These are phyloP conservation scores for Hanseniaspora lachancei DNA, from an alignment of 805 yeast genomes.

Conservation along the genomic window DNA sequence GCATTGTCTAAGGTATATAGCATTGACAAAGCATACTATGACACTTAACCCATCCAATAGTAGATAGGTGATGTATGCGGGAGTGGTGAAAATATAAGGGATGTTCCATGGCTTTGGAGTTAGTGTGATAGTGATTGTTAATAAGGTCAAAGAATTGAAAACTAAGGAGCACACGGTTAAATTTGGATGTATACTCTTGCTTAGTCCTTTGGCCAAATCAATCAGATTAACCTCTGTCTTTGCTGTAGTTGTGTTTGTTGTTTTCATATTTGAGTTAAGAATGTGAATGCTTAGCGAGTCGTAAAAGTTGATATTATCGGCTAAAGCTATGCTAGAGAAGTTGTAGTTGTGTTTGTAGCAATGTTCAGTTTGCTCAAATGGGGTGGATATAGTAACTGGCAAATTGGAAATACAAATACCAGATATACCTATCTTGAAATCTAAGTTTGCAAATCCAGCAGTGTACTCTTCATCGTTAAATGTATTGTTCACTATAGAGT, in stretches of 20 bases:
- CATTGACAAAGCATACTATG: background rate
- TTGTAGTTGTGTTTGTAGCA: conserved; percentile 23
- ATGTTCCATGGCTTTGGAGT: conserved; percentile 1
- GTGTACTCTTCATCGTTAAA: conserved; percentile 20
- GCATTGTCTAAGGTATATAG: conserved; percentile 1
- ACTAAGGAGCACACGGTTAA: background rate
- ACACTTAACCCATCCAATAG: background rate
- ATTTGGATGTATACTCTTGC: conserved; percentile 2
- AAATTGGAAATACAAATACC: conserved; percentile 39
- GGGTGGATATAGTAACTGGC: conserved; percentile 17
- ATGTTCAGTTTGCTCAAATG: conserved; percentile 16
- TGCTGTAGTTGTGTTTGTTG: conserved; percentile 31
- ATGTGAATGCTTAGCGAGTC: conserved; percentile 22
- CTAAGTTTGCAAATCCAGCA: conserved; percentile 29
- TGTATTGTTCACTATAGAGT: conserved; percentile 29
- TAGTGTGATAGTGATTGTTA: background rate
- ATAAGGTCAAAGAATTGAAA: background rate
- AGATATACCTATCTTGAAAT: conserved; percentile 41
- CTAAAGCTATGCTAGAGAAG: conserved; percentile 6
- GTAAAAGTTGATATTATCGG: conserved; percentile 18
- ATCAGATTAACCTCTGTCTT: conserved; percentile 17
- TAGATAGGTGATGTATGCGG: background rate
- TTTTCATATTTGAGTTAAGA: conserved; percentile 22
- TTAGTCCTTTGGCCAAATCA: conserved; percentile 29
- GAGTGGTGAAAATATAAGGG: background rate